Conservation (phyloP, 495 filamentous ascomycete species). For the Talaromyces thailandensis region DNA sequence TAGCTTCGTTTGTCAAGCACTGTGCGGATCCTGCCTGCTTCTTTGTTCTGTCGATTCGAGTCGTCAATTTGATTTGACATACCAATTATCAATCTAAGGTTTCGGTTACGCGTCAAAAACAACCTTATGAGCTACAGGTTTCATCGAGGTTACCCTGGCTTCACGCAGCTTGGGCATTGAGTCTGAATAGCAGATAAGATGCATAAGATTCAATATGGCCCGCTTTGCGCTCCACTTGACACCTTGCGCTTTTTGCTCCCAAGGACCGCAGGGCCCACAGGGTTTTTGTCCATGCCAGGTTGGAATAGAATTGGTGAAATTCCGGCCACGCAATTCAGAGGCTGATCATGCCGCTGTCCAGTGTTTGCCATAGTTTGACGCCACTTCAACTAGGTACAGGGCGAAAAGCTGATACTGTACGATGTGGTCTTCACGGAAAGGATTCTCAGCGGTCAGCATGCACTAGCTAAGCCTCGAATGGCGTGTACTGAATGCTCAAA, state of each 20-base stretch:
- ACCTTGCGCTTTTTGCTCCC: background rate
- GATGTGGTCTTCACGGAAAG: background rate
- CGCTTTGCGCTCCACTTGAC: background rate
- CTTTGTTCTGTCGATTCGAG: background rate
- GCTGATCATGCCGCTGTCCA: background rate
- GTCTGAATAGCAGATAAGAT: background rate
- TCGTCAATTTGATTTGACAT: background rate
- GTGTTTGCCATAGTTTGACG: background rate
- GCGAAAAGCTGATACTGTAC: background rate
- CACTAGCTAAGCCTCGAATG: background rate
- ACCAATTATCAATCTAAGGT: background rate
- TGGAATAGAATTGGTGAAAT: background rate
- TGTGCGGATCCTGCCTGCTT: background rate
- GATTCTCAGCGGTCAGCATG: background rate
- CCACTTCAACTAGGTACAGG: background rate
- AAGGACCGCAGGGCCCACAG: background rate
- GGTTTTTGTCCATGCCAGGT: too few relatives aligned
- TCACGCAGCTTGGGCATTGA: background rate
- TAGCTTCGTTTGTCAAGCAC: background rate
- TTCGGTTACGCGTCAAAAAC: background rate
- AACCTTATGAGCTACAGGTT: background rate
- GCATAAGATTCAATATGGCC: background rate
- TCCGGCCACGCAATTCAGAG: background rate
- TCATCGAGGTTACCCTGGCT: background rate
- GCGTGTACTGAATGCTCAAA: background rate